Evolutionary conservation across 2,329 filamentous ascomycete genomes (phyloP).

Genomic region (Cytospora piceicola): DNA sequence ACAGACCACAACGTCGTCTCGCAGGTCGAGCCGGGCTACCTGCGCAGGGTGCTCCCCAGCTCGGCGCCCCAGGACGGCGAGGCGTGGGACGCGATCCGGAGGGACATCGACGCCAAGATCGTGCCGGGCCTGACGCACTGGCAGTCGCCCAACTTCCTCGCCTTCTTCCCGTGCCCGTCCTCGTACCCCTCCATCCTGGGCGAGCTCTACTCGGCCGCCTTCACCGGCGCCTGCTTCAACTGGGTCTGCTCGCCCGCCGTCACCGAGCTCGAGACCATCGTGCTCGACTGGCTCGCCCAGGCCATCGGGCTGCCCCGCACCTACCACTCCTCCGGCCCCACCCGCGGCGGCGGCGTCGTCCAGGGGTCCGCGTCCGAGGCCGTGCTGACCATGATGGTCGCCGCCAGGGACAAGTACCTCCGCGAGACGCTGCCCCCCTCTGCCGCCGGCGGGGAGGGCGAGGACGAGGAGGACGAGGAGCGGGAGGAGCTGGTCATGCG

Average conservation of each 20-base stretch:
- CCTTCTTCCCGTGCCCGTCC: constrained; percentile 85
- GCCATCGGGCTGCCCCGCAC: constrained; percentile 73
- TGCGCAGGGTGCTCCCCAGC: constrained; percentile 75
- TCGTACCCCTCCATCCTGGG: constrained; percentile 86
- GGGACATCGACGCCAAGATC: constrained; percentile 83
- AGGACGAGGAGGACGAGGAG: constrained; percentile 53
- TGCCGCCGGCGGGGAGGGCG: constrained; percentile 37
- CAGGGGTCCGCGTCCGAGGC: constrained; percentile 90
- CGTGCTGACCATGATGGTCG: constrained; percentile 83
- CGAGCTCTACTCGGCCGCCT: constrained; percentile 88
- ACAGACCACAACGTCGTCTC: constrained; percentile 73
- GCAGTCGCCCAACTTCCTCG: constrained; percentile 92
- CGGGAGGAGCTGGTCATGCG: constrained; percentile 72
- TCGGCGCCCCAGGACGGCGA: constrained; percentile 68
- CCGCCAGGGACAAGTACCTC: constrained; percentile 80
- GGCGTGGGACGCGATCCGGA: constrained; percentile 77
- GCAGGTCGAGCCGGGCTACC: constrained; percentile 81
- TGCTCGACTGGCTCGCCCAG: constrained; percentile 88
- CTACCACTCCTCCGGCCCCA: constrained; percentile 74
- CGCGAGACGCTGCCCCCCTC: constrained; percentile 60
- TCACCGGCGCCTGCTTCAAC: constrained; percentile 92
- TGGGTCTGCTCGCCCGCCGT: constrained; percentile 94
- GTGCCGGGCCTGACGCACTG: constrained; percentile 93
- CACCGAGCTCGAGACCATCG: constrained; percentile 90
- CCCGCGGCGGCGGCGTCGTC: constrained; percentile 84